Conservation (phyloP, 1,284 basidiomycete genomes). For the Cryptococcus maquisensis region DNA sequence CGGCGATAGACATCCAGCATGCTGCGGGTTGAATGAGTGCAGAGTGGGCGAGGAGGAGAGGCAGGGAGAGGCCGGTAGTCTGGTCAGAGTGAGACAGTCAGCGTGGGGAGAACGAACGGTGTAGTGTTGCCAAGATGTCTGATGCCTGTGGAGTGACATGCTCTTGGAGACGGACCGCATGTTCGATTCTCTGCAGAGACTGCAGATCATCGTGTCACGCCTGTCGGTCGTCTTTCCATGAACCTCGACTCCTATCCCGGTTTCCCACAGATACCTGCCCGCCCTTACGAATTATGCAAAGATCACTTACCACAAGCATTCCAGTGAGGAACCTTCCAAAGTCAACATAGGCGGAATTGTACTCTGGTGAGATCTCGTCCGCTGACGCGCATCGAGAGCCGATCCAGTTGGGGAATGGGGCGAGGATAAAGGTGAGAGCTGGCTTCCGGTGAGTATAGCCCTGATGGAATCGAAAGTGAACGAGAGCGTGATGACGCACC, state of each 20-base stretch:
- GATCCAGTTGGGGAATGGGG: conserved; percentile 90
- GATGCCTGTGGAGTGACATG: too few species aligned
- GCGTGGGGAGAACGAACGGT: not conserved
- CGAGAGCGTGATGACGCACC: conserved; percentile 58
- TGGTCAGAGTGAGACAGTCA: conserved; percentile 6
- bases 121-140: not conserved
- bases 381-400: conserved; percentile 53
- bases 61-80: conserved; percentile 82
- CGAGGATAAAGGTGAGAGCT: conserved; percentile 93
- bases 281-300: not conserved
- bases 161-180: too few species aligned
- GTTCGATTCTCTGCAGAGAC: too few species aligned
- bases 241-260: too few species aligned
- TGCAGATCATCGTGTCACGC: too few species aligned
- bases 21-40: conserved; percentile 80
- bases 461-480: not conserved
- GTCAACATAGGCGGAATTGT: conserved; percentile 66
- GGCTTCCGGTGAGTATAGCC: not conserved
- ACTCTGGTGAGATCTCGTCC: conserved; percentile 56
- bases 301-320: conserved; percentile 64
- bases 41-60: conserved; percentile 86
- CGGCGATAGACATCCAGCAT: conserved; percentile 88
- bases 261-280: not conserved
- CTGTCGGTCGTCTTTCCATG: too few species aligned
- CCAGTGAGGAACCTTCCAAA: conserved; percentile 94